Base-by-base conservation (phyloP, 176 grass and related monocot genomes). In the Eragrostis curvula region DNA sequence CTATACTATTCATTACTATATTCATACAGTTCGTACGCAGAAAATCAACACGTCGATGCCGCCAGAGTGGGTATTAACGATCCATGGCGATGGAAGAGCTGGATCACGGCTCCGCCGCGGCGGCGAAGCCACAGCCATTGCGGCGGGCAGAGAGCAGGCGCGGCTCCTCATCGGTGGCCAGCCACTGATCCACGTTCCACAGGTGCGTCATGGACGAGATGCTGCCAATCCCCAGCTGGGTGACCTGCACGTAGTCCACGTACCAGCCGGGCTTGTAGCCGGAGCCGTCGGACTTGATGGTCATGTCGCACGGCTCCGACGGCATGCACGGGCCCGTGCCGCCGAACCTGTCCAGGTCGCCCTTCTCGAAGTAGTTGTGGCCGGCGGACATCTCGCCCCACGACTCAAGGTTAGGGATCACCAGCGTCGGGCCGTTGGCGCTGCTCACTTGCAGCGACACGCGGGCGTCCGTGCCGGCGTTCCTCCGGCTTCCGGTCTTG, bases 361-460 rank as follows among this genome's bases (percentile, higher is more conserved):
- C 74, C 21, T 59, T 61, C 40, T 77, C 74, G 40, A 77, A 61
- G 56, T 77, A 77, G 74, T 77, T 14, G 8, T 77, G n/a, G 40
- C 56, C 56, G 8, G 56, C 40, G 13, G n/a, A 1, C 74, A 77
- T 77, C 56, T 29, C 8, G 8, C 74, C 74, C 74, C 56, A 77
- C 2, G 74, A 61, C 4, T 77, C 56, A 3, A 77, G 40, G 56
- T 61, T 46, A 3, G 53, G 9, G 56, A 76, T 62, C 8, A 8
- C 3, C 12, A 60, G 53, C 53, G 55, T 9, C 7, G 50, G 55
- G 5, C 53, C 28, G 10, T 36, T 44, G 3, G 20, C 3, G 21
- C 27, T 8, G 29, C 72, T 40, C 72, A 42, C 72, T 32, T 41
- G 9, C 53, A 75, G 52, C 12, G 73, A 75, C 2, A 59, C 39